Conservation (phyloP, 2,329 filamentous ascomycete genomes). For the Clathrospora elynae region DNA sequence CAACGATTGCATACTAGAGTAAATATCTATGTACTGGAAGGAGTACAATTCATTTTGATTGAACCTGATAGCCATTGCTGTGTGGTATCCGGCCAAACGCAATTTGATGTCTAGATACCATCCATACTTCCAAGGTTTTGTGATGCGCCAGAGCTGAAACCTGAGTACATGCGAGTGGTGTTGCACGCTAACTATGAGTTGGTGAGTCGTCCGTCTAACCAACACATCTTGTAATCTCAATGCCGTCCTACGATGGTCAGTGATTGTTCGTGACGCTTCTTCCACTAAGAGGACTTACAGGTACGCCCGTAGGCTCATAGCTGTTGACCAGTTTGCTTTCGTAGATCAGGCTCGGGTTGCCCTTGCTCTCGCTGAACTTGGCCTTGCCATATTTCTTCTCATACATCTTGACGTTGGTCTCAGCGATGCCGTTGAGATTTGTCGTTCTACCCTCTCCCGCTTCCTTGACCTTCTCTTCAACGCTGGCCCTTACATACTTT, state of each 20-base stretch:
- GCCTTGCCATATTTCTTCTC: constrained; percentile 54
- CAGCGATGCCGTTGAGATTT: constrained; percentile 50
- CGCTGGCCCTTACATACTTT: constrained; percentile 69
- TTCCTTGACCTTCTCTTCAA: constrained; percentile 63
- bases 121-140: no score
- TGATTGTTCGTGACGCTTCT: neutral
- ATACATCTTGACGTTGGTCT: constrained; percentile 57
- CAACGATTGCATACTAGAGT: no score
- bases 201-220: constrained; percentile 20
- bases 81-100: no score
- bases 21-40: no score
- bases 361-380: constrained; percentile 51
- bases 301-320: constrained; percentile 70
- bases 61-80: no score
- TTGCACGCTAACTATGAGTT: neutral
- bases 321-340: constrained; percentile 67
- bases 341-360: constrained; percentile 70
- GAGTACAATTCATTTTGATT: no score
- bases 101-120: no score
- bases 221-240: constrained; percentile 67
- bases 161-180: neutral
- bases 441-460: constrained; percentile 38
- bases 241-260: constrained; percentile 59
- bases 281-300: constrained; percentile 55
- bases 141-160: constrained; percentile 2